These are phyloP conservation scores for Hypoxylon rubiginosum DNA, from an alignment of 2,329 filamentous ascomycete genomes.

Conservation along the genomic window DNA sequence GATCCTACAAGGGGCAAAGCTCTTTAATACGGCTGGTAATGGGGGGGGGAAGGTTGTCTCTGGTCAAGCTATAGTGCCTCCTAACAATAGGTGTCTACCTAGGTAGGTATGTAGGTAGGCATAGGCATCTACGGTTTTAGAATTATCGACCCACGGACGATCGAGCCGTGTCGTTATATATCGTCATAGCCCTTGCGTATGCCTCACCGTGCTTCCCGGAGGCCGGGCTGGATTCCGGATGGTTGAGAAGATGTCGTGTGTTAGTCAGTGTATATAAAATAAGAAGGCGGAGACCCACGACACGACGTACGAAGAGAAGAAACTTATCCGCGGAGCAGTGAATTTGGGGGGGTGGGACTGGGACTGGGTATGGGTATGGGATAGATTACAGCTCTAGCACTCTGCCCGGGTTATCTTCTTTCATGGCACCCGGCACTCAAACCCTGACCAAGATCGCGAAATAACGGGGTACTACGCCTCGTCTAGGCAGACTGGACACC, in stretches of 20 bases:
- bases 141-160: slow-evolving; percentile 6
- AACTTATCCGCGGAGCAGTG: not conserved
- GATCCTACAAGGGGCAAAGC: slow-evolving; percentile 40
- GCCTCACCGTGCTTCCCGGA: slow-evolving; percentile 22
- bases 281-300: slow-evolving; percentile 15
- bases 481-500: slow-evolving; percentile 12
- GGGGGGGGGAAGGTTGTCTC: slow-evolving; percentile 1
- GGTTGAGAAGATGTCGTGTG: slow-evolving; percentile 5
- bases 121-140: not conserved
- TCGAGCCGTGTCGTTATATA: slow-evolving; percentile 4
- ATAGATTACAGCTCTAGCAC: slow-evolving; percentile 20
- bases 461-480: slow-evolving; percentile 36
- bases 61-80: slow-evolving; percentile 14
- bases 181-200: slow-evolving; percentile 5
- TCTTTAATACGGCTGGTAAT: slow-evolving; percentile 22
- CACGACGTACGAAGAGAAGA: slow-evolving; percentile 12
- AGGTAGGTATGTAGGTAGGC: not conserved
- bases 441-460: slow-evolving; percentile 16
- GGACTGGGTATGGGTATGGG: slow-evolving; percentile 10
- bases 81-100: not conserved
- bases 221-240: not conserved
- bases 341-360: not conserved
- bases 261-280: slow-evolving; percentile 15
- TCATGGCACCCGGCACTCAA: slow-evolving; percentile 6
- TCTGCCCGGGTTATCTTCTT: not conserved